phyloP scores from a whole-genome alignment of 2,329 filamentous ascomycete genomes.

The Fusarium staphyleae region DNA sequence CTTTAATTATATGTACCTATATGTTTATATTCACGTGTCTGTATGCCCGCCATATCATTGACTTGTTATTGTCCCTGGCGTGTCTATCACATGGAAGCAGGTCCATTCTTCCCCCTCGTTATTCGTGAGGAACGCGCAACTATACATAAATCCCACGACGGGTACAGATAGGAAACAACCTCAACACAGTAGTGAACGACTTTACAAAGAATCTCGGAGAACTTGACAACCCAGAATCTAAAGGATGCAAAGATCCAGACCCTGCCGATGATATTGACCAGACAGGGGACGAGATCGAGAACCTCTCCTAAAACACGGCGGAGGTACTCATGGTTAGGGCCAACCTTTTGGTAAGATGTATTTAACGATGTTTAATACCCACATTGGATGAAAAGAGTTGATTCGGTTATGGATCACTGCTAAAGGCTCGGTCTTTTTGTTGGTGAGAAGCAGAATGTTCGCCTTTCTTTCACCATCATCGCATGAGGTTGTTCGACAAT shows the following conservation, averaged over 20 bases:
- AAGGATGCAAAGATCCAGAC: constrained; percentile 18
- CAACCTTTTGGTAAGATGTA: background rate
- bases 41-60: too few species aligned
- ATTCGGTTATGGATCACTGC: too few species aligned
- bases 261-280: constrained; percentile 3
- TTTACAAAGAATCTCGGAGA: constrained; percentile 12
- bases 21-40: too few species aligned
- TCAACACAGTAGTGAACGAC: background rate
- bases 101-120: background rate
- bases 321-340: constrained; percentile 4
- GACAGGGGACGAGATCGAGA: constrained; percentile 4
- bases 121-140: constrained; percentile 1
- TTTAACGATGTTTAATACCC: background rate
- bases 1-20: too few species aligned
- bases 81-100: too few species aligned
- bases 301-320: constrained; percentile 6
- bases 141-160: background rate
- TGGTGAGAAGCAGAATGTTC: too few species aligned
- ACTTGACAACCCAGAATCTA: background rate
- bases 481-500: too few species aligned
- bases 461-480: too few species aligned
- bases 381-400: background rate
- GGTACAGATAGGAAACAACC: background rate
- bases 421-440: too few species aligned
- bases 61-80: too few species aligned